Conservation (phyloP, 129 eudicot species). For the Escallonia rubra region DNA sequence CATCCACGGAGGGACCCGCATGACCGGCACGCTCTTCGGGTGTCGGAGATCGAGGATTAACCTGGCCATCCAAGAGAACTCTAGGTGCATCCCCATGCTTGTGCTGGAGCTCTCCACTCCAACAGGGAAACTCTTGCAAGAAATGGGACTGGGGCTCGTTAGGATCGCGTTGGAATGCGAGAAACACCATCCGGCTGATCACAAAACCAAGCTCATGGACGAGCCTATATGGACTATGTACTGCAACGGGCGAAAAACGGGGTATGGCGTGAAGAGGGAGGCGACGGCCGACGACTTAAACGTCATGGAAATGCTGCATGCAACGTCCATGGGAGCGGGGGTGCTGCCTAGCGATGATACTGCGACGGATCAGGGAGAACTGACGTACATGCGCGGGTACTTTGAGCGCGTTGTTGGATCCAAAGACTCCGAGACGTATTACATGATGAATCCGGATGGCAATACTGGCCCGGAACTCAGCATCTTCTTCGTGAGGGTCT, state of each 20-base stretch:
- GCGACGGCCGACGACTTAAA: slow-evolving; percentile 73
- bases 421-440: slow-evolving; percentile 83
- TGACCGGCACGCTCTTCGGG: slow-evolving; percentile 90
- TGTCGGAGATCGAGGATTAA: slow-evolving; percentile 62
- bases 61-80: slow-evolving; percentile 78
- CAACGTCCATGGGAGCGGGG: slow-evolving; percentile 89
- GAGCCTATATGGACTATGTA: slow-evolving; percentile 93
- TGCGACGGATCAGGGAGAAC: slow-evolving; percentile 48
- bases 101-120: slow-evolving; percentile 73
- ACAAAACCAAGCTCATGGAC: slow-evolving; percentile 53
- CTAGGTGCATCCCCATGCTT: slow-evolving; percentile 65
- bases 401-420: slow-evolving; percentile 86
- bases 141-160: slow-evolving; percentile 82
- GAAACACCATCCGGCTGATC: slow-evolving; percentile 22
- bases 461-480: slow-evolving; percentile 81
- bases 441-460: slow-evolving; percentile 89
- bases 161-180: slow-evolving; percentile 92
- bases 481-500: slow-evolving; percentile 71
- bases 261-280: slow-evolving; percentile 82
- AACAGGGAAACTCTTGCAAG: slow-evolving; percentile 77
- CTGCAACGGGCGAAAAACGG: slow-evolving; percentile 73
- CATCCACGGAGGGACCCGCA: slow-evolving; percentile 67
- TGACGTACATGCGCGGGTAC: slow-evolving; percentile 84
- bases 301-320: slow-evolving; percentile 74
- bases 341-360: slow-evolving; percentile 53